These are phyloP conservation scores for Sarocladium kiliense DNA, from an alignment of 2,329 filamentous ascomycete genomes.

Conservation along the genomic window DNA sequence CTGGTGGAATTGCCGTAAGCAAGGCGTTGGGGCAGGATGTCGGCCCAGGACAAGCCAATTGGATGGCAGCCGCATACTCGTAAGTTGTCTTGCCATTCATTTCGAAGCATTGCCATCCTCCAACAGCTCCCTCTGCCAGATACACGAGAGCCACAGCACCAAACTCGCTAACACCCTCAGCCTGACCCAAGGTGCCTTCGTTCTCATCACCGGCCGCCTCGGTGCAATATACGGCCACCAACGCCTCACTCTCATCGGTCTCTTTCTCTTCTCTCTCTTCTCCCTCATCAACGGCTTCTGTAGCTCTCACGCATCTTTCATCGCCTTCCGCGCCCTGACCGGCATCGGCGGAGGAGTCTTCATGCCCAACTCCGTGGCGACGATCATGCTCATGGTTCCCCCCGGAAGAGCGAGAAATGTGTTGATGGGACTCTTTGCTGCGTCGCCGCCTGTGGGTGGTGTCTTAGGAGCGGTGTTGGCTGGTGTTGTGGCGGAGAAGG, in stretches of 20 bases:
- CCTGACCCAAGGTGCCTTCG: slow-evolving; percentile 46
- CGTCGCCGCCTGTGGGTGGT: slow-evolving; percentile 39
- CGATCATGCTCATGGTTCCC: slow-evolving; percentile 41
- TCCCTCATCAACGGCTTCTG: slow-evolving; percentile 39
- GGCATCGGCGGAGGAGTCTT: slow-evolving; percentile 44
- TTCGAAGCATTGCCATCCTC: background rate
- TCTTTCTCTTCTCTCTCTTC: slow-evolving; percentile 34
- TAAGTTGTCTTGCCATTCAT: slow-evolving; percentile 16
- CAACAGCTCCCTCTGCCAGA: background rate
- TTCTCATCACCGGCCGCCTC: slow-evolving; percentile 45
- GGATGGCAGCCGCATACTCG: slow-evolving; percentile 34
- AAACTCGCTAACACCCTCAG: slow-evolving; percentile 20
- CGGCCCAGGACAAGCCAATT: slow-evolving; percentile 28
- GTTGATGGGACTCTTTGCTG: slow-evolving; percentile 40
- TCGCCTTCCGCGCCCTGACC: slow-evolving; percentile 37
- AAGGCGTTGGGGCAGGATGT: slow-evolving; percentile 19
- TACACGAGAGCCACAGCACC: no score
- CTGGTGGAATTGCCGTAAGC: slow-evolving; percentile 23
- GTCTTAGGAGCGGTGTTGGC: slow-evolving; percentile 35
- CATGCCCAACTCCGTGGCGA: slow-evolving; percentile 48
- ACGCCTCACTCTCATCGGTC: slow-evolving; percentile 38
- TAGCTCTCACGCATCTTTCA: slow-evolving; percentile 34
- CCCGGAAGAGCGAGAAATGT: slow-evolving; percentile 41
- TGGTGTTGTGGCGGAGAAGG: slow-evolving; percentile 25
- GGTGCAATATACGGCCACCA: slow-evolving; percentile 50